These are phyloP conservation scores for Phytophthora aleatoria DNA, from an alignment of 352 stramenopile species.

Conservation along the genomic window DNA sequence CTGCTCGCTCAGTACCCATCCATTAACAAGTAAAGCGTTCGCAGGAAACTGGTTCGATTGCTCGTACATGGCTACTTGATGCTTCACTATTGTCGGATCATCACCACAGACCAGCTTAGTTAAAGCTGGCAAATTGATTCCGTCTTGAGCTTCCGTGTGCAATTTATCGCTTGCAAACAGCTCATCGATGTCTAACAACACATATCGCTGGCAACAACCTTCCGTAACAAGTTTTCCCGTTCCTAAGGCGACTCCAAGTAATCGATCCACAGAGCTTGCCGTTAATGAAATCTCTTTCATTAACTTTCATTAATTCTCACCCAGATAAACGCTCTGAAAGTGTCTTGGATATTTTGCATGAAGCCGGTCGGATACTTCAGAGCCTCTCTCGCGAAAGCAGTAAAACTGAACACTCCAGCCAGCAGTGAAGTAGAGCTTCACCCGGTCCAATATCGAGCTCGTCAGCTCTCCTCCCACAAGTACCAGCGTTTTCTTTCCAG, in stretches of 20 bases:
- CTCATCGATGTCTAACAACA: constrained; percentile 1
- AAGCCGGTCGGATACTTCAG: constrained; percentile 1
- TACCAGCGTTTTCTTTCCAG: neutral
- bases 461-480: constrained; percentile 3
- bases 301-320: constrained; percentile 1
- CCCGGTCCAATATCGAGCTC: neutral
- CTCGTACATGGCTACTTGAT: constrained; percentile 1
- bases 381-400: constrained; percentile 1
- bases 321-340: constrained; percentile 5
- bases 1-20: neutral
- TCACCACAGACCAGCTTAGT: neutral
- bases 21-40: neutral
- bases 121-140: neutral
- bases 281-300: neutral
- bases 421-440: constrained; percentile 2
- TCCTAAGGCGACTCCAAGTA: neutral
- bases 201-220: neutral
- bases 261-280: neutral
- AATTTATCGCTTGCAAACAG: neutral
- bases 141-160: neutral
- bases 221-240: neutral
- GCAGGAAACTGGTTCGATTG: neutral
- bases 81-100: neutral
- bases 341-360: constrained; percentile 3
- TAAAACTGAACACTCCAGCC: neutral